phyloP scores from a whole-genome alignment of 2,329 filamentous ascomycete species.

The Lachnellula occidentalis region DNA sequence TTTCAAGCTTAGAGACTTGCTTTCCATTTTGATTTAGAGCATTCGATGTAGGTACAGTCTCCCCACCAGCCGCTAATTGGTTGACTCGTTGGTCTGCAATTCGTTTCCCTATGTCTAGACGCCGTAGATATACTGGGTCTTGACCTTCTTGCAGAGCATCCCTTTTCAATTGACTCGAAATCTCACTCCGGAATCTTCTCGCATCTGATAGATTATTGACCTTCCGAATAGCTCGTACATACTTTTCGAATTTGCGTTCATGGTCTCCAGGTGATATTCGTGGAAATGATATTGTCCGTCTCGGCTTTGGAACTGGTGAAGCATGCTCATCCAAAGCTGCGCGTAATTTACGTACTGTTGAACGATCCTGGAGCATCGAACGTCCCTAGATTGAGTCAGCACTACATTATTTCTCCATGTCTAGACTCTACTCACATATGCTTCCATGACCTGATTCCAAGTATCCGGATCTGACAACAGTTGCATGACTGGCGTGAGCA shows the following conservation, averaged over 20 bases:
- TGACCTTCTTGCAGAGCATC: slow-evolving; percentile 73
- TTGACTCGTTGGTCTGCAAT: slow-evolving; percentile 86
- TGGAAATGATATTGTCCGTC: slow-evolving; percentile 65
- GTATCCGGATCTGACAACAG: slow-evolving; percentile 86
- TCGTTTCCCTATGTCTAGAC: slow-evolving; percentile 86
- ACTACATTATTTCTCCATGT: neutral
- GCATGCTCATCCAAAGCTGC: slow-evolving; percentile 93
- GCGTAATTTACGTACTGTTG: slow-evolving; percentile 85
- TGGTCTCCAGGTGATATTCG: slow-evolving; percentile 76
- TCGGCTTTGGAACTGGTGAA: slow-evolving; percentile 65
- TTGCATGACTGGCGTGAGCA: slow-evolving; percentile 75
- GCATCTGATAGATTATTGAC: slow-evolving; percentile 91
- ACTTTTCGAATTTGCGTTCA: slow-evolving; percentile 90
- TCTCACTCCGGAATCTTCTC: slow-evolving; percentile 83
- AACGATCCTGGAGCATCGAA: slow-evolving; percentile 87
- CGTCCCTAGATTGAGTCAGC: slow-evolving; percentile 49
- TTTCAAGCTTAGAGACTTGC: slow-evolving; percentile 60
- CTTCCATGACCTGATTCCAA: slow-evolving; percentile 96
- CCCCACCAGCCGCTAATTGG: slow-evolving; percentile 66
- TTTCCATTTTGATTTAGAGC: slow-evolving; percentile 25
- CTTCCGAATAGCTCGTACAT: slow-evolving; percentile 82
- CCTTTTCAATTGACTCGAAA: slow-evolving; percentile 84
- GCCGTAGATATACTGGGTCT: slow-evolving; percentile 80
- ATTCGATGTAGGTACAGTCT: slow-evolving; percentile 26
- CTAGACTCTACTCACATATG: slow-evolving; percentile 46